A percentile compares a stretch with the other conserved stretches of the same genome.
These are phyloP conservation scores for Onygenales sp. DNA, from an alignment of 2,329 filamentous ascomycete species.

Conservation along the genomic window DNA sequence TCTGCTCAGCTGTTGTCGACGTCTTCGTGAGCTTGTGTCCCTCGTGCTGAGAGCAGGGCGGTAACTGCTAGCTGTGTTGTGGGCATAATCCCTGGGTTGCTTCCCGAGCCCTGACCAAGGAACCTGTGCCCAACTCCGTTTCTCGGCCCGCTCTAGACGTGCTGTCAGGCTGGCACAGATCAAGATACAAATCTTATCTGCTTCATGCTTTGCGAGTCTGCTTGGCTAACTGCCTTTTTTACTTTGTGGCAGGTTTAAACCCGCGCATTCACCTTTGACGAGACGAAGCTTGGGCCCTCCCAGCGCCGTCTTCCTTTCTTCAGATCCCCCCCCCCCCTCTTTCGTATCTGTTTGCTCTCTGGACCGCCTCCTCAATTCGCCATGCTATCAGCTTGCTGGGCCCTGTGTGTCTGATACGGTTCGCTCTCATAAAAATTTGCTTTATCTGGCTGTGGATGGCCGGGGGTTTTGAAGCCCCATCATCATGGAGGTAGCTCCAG, in stretches of 20 bases:
- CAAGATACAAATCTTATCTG: not conserved
- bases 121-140: not conserved
- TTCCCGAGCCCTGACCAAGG: conserved; percentile 1
- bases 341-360: not conserved
- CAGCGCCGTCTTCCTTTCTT: not conserved
- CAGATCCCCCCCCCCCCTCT: not conserved
- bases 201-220: not conserved
- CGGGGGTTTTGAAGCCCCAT: conserved; percentile 1
- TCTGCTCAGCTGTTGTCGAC: too few relatives aligned
- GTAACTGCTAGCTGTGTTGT: too few relatives aligned
- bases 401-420: not conserved
- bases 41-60: too few relatives aligned
- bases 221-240: not conserved
- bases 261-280: not conserved
- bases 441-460: not conserved
- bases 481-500: conserved; percentile 7
- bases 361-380: not conserved
- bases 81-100: not conserved
- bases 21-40: too few relatives aligned
- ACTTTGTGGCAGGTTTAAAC: not conserved
- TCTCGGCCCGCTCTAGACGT: too few relatives aligned
- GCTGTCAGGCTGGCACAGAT: not conserved
- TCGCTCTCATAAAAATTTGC: not conserved
- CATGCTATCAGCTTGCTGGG: not conserved
- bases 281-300: not conserved